Evolutionary conservation across 352 stramenopile species (phyloP).

Genomic region (Phytophthora boehmeriae): DNA sequence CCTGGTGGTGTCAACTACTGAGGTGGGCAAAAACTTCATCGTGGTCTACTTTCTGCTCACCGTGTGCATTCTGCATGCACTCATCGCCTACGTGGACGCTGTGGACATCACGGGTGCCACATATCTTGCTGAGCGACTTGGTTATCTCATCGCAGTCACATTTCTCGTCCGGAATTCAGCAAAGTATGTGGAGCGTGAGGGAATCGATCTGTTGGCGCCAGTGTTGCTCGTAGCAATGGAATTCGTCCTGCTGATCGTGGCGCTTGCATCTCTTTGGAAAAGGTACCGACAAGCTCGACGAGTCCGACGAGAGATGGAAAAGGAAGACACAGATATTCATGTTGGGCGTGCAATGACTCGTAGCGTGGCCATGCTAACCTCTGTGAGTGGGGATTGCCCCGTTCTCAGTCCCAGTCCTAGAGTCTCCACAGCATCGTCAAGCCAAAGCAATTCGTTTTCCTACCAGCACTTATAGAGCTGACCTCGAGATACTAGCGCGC

Average conservation of each 20-base stretch:
- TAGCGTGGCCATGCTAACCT: slow-evolving; percentile 23
- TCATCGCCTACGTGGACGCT: slow-evolving; percentile 35
- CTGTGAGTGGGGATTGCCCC: slow-evolving; percentile 17
- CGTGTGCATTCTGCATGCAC: slow-evolving; percentile 35
- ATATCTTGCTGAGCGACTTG: slow-evolving; percentile 30
- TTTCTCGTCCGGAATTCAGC: slow-evolving; percentile 24
- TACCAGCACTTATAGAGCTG: slow-evolving; percentile 10
- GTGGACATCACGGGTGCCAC: slow-evolving; percentile 30
- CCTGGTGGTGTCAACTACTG: slow-evolving; percentile 27
- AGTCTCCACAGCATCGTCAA: slow-evolving; percentile 2
- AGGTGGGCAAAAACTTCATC: slow-evolving; percentile 29
- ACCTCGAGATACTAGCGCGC: no score
- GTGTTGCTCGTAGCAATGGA: slow-evolving; percentile 29
- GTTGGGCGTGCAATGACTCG: slow-evolving; percentile 14
- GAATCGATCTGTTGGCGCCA: slow-evolving; percentile 27
- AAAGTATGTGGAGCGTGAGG: slow-evolving; percentile 27
- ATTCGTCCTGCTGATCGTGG: slow-evolving; percentile 20
- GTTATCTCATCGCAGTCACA: slow-evolving; percentile 31
- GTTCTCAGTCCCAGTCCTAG: slow-evolving; percentile 15
- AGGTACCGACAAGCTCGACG: neutral
- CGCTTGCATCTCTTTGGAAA: slow-evolving; percentile 18
- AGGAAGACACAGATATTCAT: slow-evolving; percentile 8
- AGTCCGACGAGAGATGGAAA: slow-evolving; percentile 9
- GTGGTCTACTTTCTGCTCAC: slow-evolving; percentile 33
- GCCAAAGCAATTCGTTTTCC: slow-evolving; percentile 8